Conservation (phyloP, 2,329 filamentous ascomycete genomes). For the Trichoderma afroharzianum region DNA sequence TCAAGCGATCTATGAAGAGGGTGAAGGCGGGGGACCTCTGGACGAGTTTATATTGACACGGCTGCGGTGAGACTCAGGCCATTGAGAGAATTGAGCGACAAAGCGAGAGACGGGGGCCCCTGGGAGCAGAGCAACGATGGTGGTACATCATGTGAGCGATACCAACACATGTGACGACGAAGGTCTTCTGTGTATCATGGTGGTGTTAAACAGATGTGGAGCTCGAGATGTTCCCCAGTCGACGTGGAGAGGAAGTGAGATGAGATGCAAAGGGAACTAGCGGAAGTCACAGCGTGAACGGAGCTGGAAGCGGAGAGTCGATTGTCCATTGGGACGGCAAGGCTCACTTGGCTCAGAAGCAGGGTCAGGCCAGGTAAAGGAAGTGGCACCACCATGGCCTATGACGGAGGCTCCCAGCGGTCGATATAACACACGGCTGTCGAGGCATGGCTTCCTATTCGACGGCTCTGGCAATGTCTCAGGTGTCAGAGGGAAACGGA, state of each 20-base stretch:
- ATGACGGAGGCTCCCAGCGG: background rate
- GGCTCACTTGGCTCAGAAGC: background rate
- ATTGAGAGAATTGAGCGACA: background rate
- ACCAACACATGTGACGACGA: conserved; percentile 13
- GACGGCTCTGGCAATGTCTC: background rate
- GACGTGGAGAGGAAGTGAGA: background rate
- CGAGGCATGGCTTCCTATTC: background rate
- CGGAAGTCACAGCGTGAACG: background rate
- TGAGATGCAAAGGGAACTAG: background rate
- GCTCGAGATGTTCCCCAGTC: background rate
- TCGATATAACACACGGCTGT: conserved; percentile 2
- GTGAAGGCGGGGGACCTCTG: background rate
- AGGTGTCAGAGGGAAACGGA: background rate
- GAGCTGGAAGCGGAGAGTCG: background rate
- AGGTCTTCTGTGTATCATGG: conserved; percentile 6
- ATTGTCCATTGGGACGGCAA: background rate
- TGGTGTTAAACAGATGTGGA: conserved; percentile 14
- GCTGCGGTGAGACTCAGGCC: background rate
- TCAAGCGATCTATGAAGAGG: background rate
- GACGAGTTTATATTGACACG: background rate
- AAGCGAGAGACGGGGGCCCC: background rate
- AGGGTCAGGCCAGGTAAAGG: conserved; percentile 5
- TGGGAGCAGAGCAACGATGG: background rate
- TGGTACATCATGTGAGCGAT: conserved; percentile 7
- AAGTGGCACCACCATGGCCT: background rate